These are phyloP conservation scores for Calonectria pseudoreteaudii DNA, from an alignment of 2,329 filamentous ascomycete genomes.

Conservation along the genomic window DNA sequence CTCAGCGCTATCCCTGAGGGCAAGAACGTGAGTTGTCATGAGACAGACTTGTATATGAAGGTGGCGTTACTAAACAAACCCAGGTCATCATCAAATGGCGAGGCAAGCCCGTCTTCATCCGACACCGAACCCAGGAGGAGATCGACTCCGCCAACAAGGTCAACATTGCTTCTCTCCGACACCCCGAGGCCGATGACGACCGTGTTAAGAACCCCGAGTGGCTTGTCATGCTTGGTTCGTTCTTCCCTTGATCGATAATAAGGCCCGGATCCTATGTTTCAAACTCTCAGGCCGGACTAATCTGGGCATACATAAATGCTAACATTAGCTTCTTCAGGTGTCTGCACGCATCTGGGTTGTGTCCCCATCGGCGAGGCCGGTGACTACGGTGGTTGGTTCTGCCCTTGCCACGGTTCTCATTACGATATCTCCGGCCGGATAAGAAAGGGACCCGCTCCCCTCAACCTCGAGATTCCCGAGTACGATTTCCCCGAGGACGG, in stretches of 20 bases:
- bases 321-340: slow-evolving; percentile 67
- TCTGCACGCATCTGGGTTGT: slow-evolving; percentile 99
- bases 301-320: slow-evolving; percentile 14
- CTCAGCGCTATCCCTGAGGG: slow-evolving; percentile 93
- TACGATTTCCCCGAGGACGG: slow-evolving; percentile 95
- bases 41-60: neutral
- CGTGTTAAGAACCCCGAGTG: slow-evolving; percentile 99
- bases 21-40: slow-evolving; percentile 85
- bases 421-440: slow-evolving; percentile 99
- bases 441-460: slow-evolving; percentile 94
- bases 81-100: slow-evolving; percentile 99
- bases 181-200: slow-evolving; percentile 90
- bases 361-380: slow-evolving; percentile 99
- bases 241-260: neutral
- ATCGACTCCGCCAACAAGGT: slow-evolving; percentile 94
- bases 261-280: neutral
- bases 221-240: slow-evolving; percentile 95
- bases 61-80: slow-evolving; percentile 19
- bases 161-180: slow-evolving; percentile 85
- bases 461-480: slow-evolving; percentile 94
- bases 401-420: slow-evolving; percentile 99
- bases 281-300: neutral
- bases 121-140: slow-evolving; percentile 93
- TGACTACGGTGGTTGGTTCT: slow-evolving; percentile 99
- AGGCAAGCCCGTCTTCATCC: slow-evolving; percentile 99